Evolutionary conservation across 2,329 filamentous ascomycete genomes (phyloP).

Genomic region (Rutstroemia sp.): DNA sequence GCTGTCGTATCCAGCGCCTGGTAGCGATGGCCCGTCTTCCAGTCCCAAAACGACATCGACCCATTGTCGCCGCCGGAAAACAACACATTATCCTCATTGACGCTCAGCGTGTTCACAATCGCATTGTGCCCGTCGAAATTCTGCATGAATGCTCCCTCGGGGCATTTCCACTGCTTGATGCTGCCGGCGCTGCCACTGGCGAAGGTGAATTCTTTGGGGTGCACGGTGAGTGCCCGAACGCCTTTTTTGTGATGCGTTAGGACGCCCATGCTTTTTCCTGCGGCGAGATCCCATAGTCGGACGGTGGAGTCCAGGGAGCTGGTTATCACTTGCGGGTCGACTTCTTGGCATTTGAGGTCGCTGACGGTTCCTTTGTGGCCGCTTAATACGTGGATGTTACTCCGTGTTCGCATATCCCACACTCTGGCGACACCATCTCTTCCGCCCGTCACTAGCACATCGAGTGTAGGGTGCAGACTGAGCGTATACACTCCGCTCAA

Average conservation of each 20-base stretch:
- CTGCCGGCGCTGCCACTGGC: slow-evolving; percentile 84
- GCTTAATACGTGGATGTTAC: slow-evolving; percentile 87
- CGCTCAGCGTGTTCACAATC: slow-evolving; percentile 89
- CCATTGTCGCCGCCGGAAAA: slow-evolving; percentile 95
- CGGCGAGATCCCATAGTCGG: slow-evolving; percentile 89
- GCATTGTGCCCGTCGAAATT: slow-evolving; percentile 96
- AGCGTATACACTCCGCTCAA: slow-evolving; percentile 92
- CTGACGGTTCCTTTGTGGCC: slow-evolving; percentile 90
- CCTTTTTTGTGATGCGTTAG: slow-evolving; percentile 98
- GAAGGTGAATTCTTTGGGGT: slow-evolving; percentile 94
- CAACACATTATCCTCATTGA: slow-evolving; percentile 91
- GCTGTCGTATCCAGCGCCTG: slow-evolving; percentile 86
- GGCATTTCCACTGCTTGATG: slow-evolving; percentile 99
- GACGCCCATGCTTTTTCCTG: slow-evolving; percentile 92
- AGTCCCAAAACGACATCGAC: slow-evolving; percentile 97
- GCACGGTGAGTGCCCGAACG: slow-evolving; percentile 73
- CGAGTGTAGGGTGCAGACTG: slow-evolving; percentile 85
- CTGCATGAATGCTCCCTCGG: slow-evolving; percentile 97
- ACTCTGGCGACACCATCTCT: slow-evolving; percentile 90
- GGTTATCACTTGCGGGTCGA: slow-evolving; percentile 91
- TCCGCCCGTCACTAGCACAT: slow-evolving; percentile 90
- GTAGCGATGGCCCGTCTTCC: slow-evolving; percentile 92
- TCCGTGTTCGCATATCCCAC: slow-evolving; percentile 97
- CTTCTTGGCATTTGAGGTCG: slow-evolving; percentile 87
- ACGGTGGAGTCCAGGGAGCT: slow-evolving; percentile 90